Conservation (phyloP, 1,284 basidiomycete species). For the Microbotryum scabiosae region DNA sequence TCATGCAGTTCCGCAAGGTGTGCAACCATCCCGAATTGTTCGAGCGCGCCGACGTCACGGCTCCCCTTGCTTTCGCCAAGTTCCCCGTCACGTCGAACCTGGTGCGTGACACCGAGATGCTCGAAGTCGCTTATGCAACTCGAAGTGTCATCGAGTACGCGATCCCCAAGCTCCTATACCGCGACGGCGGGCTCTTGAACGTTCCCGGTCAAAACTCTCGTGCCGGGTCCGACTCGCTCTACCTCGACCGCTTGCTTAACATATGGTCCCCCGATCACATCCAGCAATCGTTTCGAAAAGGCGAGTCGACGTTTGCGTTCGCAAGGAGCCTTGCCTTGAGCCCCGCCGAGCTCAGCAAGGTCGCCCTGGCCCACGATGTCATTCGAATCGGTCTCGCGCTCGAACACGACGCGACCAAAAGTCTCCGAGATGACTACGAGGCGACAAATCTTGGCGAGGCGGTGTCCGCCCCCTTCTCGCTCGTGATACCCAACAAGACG, state of each 20-base stretch:
- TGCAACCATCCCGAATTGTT: conserved; percentile 99
- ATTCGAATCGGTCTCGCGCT: conserved; percentile 19
- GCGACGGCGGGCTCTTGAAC: conserved; percentile 65
- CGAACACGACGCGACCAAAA: background rate
- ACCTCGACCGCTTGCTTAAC: conserved; percentile 66
- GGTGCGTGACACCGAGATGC: conserved; percentile 72
- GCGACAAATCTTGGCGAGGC: background rate
- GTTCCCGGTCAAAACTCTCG: conserved; percentile 56
- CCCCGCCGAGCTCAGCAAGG: conserved; percentile 54
- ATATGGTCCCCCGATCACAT: conserved; percentile 86
- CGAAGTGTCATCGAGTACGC: conserved; percentile 73
- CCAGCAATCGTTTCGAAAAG: conserved; percentile 57
- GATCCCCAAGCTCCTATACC: conserved; percentile 69
- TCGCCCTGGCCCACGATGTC: conserved; percentile 47
- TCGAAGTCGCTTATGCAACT: conserved; percentile 72
- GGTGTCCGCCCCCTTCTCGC: background rate
- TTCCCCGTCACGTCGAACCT: conserved; percentile 73
- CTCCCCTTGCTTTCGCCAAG: conserved; percentile 78
- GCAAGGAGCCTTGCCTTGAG: conserved; percentile 58
- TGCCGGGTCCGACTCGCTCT: conserved; percentile 53
- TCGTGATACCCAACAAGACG: background rate
- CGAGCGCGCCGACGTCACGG: conserved; percentile 89
- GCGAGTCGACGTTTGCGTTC: conserved; percentile 59
- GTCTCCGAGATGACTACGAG: conserved; percentile 4
- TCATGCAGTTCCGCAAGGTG: conserved; percentile 99